phyloP scores from a whole-genome alignment of 2,329 filamentous ascomycete genomes.

The Phialophora chinensis region DNA sequence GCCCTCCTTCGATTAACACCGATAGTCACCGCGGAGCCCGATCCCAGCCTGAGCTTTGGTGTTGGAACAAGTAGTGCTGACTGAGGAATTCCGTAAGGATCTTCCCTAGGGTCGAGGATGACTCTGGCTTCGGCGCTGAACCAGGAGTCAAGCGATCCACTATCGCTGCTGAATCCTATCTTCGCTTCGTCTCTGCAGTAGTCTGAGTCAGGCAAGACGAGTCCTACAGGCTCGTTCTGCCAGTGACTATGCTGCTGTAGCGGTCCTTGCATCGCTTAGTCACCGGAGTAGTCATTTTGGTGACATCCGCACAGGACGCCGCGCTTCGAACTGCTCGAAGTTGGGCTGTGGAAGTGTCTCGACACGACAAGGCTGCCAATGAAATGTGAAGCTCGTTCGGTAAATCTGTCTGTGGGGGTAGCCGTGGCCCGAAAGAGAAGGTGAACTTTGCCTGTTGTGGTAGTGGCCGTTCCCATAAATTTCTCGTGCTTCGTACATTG shows the following conservation, averaged over 20 bases:
- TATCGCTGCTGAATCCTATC: background rate
- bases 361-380: constrained; percentile 6
- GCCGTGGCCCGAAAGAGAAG: constrained; percentile 12
- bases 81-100: constrained; percentile 12
- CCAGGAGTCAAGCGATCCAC: background rate
- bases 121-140: background rate
- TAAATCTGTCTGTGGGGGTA: background rate
- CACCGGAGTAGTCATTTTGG: constrained; percentile 9
- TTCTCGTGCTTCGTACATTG: background rate
- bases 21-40: background rate
- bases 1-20: background rate
- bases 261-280: constrained; percentile 9
- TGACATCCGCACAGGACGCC: background rate
- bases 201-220: background rate
- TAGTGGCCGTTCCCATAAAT: background rate
- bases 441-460: constrained; percentile 7
- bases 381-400: background rate
- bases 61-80: constrained; percentile 6
- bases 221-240: too few species aligned
- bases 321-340: background rate
- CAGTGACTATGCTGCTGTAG: background rate
- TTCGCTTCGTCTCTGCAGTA: background rate
- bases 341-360: background rate
- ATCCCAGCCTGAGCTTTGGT: background rate
- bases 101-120: background rate